phyloP scores from a whole-genome alignment of 371 early-diverging fungal species.

The Lichtheimia ornata region DNA sequence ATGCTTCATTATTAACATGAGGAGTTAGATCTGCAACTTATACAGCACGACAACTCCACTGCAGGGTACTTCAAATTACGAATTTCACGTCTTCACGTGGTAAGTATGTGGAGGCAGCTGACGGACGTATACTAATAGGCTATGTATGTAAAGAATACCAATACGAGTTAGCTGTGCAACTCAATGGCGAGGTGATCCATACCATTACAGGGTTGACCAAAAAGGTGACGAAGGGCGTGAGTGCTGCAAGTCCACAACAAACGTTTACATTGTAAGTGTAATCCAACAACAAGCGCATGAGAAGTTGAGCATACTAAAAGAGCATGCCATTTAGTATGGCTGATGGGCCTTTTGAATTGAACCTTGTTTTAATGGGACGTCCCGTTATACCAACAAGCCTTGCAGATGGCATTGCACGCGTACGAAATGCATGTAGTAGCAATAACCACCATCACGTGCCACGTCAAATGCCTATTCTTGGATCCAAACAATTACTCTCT shows the following conservation, averaged over 20 bases:
- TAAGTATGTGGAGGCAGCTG: background rate
- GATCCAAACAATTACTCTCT: slow-evolving; percentile 6
- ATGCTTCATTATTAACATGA: background rate
- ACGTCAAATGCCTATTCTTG: slow-evolving; percentile 6
- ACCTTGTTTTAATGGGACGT: slow-evolving; percentile 6
- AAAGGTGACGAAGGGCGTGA: background rate
- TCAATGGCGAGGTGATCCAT: slow-evolving; percentile 3
- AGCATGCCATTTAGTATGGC: background rate
- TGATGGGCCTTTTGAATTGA: slow-evolving; percentile 9
- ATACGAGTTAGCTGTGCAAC: slow-evolving; percentile 4
- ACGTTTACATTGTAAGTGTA: background rate
- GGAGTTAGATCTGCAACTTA: background rate
- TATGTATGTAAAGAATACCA: slow-evolving; percentile 8
- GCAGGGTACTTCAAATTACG: slow-evolving; percentile 16
- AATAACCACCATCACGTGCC: background rate
- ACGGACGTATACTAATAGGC: background rate
- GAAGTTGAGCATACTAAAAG: background rate
- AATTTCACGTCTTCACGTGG: slow-evolving; percentile 16
- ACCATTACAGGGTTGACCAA: slow-evolving; percentile 4
- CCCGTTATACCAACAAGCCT: background rate
- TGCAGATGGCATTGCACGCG: background rate
- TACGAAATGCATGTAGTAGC: background rate
- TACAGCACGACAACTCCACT: background rate
- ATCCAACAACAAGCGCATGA: background rate
- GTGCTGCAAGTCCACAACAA: slow-evolving; percentile 1